Evolutionary conservation across 2,329 filamentous ascomycete species (phyloP), one percentile per base, ranked within the genome.

Genomic region (Aspergillus quadricinctus): DNA sequence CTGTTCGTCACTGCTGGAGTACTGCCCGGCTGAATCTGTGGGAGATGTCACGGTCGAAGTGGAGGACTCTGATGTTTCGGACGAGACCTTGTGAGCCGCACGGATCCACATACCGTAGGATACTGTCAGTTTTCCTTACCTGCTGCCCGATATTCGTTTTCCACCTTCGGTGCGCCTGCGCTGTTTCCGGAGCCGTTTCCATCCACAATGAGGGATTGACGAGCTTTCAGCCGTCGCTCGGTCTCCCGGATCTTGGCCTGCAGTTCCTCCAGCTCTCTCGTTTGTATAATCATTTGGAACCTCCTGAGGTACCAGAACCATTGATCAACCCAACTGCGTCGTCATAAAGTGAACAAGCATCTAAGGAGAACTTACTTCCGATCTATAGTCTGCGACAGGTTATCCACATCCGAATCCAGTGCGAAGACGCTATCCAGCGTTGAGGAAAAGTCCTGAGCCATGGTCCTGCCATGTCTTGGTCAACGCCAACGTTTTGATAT

Each of bases 401-500:
- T 83, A 68, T 88, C 84, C 57, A 94, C 74, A 64, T 87, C 88
- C 74, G 86, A 88, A 65, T 94, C 90, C 69, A 97, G 87, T 69
- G 89, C 88, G 79, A 97, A 97, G 65, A 95, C 88, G 71, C 91
- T 88, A 79, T 93, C 89, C 59, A 97, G 81, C 72, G 93, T 90
- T 48, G 86, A 81, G 57, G 91, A 93, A 77, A 97, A 96, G 70
- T 88, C 90, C 66, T 86, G 88, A 53, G 92, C 92, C 75, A 96
- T 86, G 59, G 90, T 94, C 61, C 92, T 96, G 75, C 49, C 61
- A 58, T 53, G 49, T 57, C 48, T 62, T 60, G 56, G 64, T 69
- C 54, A 71, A 66, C 55, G 43, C 55, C 49, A 48, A 58, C 50
- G 50, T 58, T 56, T 43, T 51, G 52, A 31, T 37, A 55, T 51